A percentile compares a stretch with the other conserved stretches of the same genome.
Evolutionary conservation across 306 rosid genomes (phyloP).

Genomic region (Ormosia emarginata): DNA sequence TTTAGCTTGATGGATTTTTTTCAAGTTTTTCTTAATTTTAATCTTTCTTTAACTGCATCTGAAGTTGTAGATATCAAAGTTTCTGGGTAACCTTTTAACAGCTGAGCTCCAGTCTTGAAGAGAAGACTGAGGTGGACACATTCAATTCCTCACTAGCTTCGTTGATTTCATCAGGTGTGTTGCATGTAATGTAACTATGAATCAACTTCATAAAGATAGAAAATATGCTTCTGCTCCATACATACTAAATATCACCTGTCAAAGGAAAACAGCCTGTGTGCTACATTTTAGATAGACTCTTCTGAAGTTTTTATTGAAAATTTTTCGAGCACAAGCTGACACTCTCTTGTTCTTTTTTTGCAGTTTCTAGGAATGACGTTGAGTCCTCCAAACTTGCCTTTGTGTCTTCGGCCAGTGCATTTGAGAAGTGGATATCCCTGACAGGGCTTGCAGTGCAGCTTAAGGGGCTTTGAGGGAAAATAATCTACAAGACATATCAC

Average conservation of each 20-base stretch:
- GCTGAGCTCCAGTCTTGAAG: constrained; percentile 83
- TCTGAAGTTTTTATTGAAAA: background rate
- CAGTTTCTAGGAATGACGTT: constrained; percentile 68
- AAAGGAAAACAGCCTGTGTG: background rate
- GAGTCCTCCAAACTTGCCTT: constrained; percentile 84
- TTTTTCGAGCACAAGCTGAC: background rate
- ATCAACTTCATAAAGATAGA: constrained; percentile 1
- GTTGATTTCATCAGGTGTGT: constrained; percentile 76
- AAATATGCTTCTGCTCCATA: background rate
- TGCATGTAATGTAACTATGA: constrained; percentile 12
- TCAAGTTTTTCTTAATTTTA: background rate
- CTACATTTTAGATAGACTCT: background rate
- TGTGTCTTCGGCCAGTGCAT: constrained; percentile 71
- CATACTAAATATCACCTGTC: background rate
- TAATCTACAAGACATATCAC: background rate
- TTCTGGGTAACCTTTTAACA: constrained; percentile 38
- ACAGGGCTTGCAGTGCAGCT: constrained; percentile 66
- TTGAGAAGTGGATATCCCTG: constrained; percentile 86
- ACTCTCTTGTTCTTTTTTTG: background rate
- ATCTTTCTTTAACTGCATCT: background rate
- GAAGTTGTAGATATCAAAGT: constrained; percentile 20
- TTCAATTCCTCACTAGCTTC: constrained; percentile 82
- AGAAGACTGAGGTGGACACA: constrained; percentile 70
- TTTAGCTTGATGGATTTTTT: background rate
- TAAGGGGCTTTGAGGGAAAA: constrained; percentile 61